Percentiles rank a stretch among this genome's conserved stretches.
These are phyloP conservation scores for Saccharomyces cerevisiae DNA, from an alignment of 805 yeast species.

Conservation along the genomic window DNA sequence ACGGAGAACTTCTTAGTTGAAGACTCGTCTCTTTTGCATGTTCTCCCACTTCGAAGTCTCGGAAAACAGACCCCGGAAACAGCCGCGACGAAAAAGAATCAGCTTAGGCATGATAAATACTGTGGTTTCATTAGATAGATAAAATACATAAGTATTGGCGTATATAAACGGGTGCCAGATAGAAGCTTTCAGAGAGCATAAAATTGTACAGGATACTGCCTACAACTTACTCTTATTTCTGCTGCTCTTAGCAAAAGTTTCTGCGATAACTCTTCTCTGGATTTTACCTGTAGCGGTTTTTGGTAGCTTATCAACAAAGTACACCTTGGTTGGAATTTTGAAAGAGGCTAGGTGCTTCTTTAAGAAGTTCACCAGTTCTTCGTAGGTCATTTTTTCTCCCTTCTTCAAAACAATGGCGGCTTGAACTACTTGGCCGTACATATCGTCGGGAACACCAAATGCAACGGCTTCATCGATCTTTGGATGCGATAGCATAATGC, in stretches of 20 bases:
- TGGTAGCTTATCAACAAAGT: conserved; percentile 54
- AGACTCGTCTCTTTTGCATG: neutral
- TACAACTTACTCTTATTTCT: conserved; percentile 23
- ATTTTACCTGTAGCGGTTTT: conserved; percentile 75
- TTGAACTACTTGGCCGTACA: conserved; percentile 64
- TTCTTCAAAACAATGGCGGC: conserved; percentile 56
- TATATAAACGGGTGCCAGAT: neutral
- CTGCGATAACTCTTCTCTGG: conserved; percentile 57
- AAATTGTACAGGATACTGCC: neutral
- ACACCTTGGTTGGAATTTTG: conserved; percentile 53
- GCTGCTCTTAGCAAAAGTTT: conserved; percentile 33
- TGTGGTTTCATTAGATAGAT: neutral
- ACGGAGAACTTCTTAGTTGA: neutral
- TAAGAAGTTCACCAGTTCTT: conserved; percentile 42
- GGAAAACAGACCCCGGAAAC: neutral
- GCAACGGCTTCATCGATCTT: conserved; percentile 63
- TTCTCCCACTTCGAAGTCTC: neutral
- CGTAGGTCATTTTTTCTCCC: conserved; percentile 31
- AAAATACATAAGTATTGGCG: neutral
- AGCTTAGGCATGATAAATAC: neutral
- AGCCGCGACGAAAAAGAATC: neutral
- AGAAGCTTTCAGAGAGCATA: neutral
- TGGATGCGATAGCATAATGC: conserved; percentile 50
- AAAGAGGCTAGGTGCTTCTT: conserved; percentile 42
- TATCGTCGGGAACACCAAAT: conserved; percentile 57